Evolutionary conservation across 768 basidiomycete species (phyloP).

Genomic region (Agaricus sinodeliciosus): DNA sequence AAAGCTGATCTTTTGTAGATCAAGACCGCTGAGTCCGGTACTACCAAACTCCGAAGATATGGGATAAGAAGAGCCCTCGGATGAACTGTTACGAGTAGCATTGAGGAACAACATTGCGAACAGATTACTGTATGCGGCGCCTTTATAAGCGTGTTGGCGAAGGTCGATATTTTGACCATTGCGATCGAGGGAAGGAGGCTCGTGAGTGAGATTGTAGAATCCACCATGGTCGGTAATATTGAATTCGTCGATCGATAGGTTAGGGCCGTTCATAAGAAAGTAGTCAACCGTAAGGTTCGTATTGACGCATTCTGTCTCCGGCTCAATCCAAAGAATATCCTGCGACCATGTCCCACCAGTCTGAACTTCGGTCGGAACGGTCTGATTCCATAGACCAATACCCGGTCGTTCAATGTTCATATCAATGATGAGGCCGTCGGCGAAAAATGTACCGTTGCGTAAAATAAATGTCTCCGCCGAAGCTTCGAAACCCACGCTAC

Average conservation of each 20-base stretch:
- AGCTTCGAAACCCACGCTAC: neutral
- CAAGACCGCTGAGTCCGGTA: neutral
- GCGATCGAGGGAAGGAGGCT: conserved; percentile 10
- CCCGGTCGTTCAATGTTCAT: conserved; percentile 14
- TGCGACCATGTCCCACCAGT: conserved; percentile 16
- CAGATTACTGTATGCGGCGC: conserved; percentile 16
- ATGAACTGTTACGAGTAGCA: conserved; percentile 12
- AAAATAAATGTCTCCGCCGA: conserved; percentile 15
- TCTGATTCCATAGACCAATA: conserved; percentile 7
- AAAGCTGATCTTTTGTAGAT: neutral
- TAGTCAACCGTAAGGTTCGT: conserved; percentile 19
- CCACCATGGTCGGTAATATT: conserved; percentile 16
- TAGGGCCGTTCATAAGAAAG: neutral
- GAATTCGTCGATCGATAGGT: neutral
- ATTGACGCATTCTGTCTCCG: conserved; percentile 17
- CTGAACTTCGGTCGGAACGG: neutral
- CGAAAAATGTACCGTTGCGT: conserved; percentile 15
- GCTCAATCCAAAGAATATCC: conserved; percentile 19
- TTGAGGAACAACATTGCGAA: conserved; percentile 13
- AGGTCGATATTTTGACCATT: conserved; percentile 17
- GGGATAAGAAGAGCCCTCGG: conserved; percentile 11
- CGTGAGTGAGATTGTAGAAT: conserved; percentile 13
- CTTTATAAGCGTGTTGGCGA: conserved; percentile 17
- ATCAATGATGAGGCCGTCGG: conserved; percentile 16
- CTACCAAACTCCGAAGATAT: neutral